phyloP scores from a whole-genome alignment of 1,284 basidiomycete genomes.

The Hymenochaete sp. region DNA sequence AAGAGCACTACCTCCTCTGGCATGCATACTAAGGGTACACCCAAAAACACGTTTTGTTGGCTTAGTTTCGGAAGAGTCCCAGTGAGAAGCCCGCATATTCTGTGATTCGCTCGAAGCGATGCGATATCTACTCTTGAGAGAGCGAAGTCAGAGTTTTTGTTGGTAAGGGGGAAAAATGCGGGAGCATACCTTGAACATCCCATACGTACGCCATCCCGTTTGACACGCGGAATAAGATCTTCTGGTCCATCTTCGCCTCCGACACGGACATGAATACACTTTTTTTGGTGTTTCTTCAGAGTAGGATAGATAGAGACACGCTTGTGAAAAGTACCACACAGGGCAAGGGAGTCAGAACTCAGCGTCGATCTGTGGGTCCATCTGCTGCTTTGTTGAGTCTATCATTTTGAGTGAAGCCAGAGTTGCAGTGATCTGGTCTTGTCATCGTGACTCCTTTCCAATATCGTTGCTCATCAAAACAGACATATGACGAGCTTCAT shows the following conservation, averaged over 20 bases:
- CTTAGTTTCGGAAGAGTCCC: slow-evolving; percentile 92
- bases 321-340: too few relatives aligned
- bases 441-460: too few relatives aligned
- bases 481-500: too few relatives aligned
- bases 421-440: too few relatives aligned
- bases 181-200: slow-evolving; percentile 61
- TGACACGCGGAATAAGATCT: slow-evolving; percentile 49
- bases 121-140: slow-evolving; percentile 57
- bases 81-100: slow-evolving; percentile 75
- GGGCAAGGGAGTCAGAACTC: neutral
- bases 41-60: slow-evolving; percentile 96
- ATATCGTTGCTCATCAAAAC: too few relatives aligned
- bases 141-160: slow-evolving; percentile 12
- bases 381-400: too few relatives aligned
- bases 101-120: slow-evolving; percentile 67
- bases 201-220: slow-evolving; percentile 69
- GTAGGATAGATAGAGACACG: too few relatives aligned
- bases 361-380: neutral
- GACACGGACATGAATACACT: too few relatives aligned
- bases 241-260: slow-evolving; percentile 9
- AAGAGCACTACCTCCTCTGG: slow-evolving; percentile 90
- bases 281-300: too few relatives aligned
- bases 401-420: too few relatives aligned
- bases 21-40: slow-evolving; percentile 79
- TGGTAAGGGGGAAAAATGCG: slow-evolving; percentile 11